Base-by-base conservation (phyloP, 805 yeast species). In the Saturnispora silvae region DNA sequence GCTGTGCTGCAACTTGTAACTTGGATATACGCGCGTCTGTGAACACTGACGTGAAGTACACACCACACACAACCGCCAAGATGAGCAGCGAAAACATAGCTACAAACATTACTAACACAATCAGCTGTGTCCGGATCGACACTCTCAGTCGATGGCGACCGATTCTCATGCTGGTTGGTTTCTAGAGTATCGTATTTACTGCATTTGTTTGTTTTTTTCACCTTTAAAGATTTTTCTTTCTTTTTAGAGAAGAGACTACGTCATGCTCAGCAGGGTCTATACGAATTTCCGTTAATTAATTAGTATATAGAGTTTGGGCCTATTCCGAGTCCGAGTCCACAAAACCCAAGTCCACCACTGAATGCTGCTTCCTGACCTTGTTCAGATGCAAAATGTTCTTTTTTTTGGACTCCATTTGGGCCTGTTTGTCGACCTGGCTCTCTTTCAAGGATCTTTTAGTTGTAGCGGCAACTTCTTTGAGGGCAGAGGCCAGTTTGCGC, bases 81-180 rank as follows among this genome's bases (percentile, higher is more conserved):
- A 83, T 75, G 20, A 80, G 64, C 33, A 86, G 63, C 1, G 94
- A 81, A 37, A 78, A 60, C 27, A 80, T 60, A 9, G 89, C 77
- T 28, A 82, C 79, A 38, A 78, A 59, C 37, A 81, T 64, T 44
- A 83, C 94, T 22, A 83, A 60, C 4, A 72, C 67, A 35, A 81
- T 77, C 35, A 84, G 72, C 61, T 84, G 94, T 18, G 84, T 75
- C 49, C 85, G 61, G 40, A 84, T 75, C 30, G 89, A 81, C 31
- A 84, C 62, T 20, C 52, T 42, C 25, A 45, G 50, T 35, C 41
- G 42, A n/a, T 36, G 22, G 11, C 20, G n/a, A 20, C 33, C 20
- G 15, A 31, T 5, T 30, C 15, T 23, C n/a, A 15, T 36, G 17
- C 14, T 26, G 13, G 13, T 18, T 5, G 6, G 16, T 19, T 4